Evolutionary conservation across 805 yeast genomes (phyloP).

Genomic region (Metschnikowia hibisci): DNA sequence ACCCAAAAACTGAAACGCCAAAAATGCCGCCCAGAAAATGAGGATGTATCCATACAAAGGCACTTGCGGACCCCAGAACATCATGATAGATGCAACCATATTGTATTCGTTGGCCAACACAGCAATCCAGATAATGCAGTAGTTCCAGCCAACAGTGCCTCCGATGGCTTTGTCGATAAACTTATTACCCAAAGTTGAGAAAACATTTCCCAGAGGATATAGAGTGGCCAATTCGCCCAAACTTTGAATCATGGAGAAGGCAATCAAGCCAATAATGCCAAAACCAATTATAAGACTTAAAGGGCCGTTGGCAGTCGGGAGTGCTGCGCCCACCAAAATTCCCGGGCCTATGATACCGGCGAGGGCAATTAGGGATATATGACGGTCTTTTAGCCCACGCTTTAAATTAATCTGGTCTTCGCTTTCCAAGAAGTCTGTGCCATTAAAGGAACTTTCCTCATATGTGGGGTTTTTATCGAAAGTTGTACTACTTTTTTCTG

Average conservation of each 20-base stretch:
- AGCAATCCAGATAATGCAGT: slow-evolving; percentile 54
- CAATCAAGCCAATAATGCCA: slow-evolving; percentile 49
- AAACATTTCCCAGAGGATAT: slow-evolving; percentile 50
- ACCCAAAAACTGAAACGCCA: slow-evolving; percentile 48
- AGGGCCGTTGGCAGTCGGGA: slow-evolving; percentile 48
- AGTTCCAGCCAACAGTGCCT: slow-evolving; percentile 51
- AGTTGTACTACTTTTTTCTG: not conserved
- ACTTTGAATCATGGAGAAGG: slow-evolving; percentile 51
- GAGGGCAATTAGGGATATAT: slow-evolving; percentile 47
- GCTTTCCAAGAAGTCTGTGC: slow-evolving; percentile 8
- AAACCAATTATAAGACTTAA: slow-evolving; percentile 51
- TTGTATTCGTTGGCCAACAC: slow-evolving; percentile 55
- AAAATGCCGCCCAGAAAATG: slow-evolving; percentile 49
- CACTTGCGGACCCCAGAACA: slow-evolving; percentile 47
- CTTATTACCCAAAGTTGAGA: slow-evolving; percentile 48
- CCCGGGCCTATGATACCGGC: slow-evolving; percentile 65
- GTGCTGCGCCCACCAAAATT: slow-evolving; percentile 49
- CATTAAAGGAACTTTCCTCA: slow-evolving; percentile 8
- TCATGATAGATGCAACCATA: slow-evolving; percentile 46
- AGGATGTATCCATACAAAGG: slow-evolving; percentile 55
- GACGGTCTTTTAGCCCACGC: slow-evolving; percentile 47
- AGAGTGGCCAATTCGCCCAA: slow-evolving; percentile 55
- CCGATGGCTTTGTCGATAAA: slow-evolving; percentile 55
- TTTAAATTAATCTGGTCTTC: slow-evolving; percentile 28
- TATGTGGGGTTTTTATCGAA: slow-evolving; percentile 4